phyloP scores from a whole-genome alignment of 164 flowering plant genomes.

The Cinnamomum chago region DNA sequence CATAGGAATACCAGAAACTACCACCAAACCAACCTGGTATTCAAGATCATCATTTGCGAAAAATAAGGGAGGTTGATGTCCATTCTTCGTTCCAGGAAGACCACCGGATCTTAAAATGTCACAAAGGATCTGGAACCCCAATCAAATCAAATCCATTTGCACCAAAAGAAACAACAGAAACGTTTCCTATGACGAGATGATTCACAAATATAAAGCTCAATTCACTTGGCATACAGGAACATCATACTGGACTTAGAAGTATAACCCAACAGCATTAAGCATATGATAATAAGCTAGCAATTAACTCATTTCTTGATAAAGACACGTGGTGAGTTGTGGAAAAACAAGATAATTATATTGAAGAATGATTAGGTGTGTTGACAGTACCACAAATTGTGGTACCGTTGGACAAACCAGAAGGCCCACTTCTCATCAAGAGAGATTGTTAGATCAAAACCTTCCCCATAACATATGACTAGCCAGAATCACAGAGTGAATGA shows the following conservation, averaged over 20 bases:
- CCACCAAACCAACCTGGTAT: slow-evolving; percentile 59
- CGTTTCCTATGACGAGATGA: neutral
- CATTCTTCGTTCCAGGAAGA: slow-evolving; percentile 57
- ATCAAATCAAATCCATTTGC: slow-evolving; percentile 9
- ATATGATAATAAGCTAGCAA: neutral
- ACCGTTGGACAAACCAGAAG: no score
- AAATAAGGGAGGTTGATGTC: slow-evolving; percentile 60
- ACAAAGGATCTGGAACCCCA: slow-evolving; percentile 62
- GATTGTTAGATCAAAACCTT: no score
- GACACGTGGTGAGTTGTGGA: no score
- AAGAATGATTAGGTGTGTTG: no score
- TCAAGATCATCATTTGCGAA: slow-evolving; percentile 84
- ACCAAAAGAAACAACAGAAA: slow-evolving; percentile 3
- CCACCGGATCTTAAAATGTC: slow-evolving; percentile 83
- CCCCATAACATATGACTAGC: no score
- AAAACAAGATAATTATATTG: no score
- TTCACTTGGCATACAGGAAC: neutral
- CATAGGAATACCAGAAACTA: slow-evolving; percentile 7
- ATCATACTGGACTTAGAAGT: neutral
- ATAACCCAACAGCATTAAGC: neutral
- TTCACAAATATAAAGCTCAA: neutral
- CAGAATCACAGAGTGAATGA: no score
- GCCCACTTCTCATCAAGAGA: no score
- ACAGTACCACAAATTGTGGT: no score
- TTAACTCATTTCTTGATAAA: no score